phyloP scores from a whole-genome alignment of 805 yeast species.

The Helenozyma rhizophorensis region DNA sequence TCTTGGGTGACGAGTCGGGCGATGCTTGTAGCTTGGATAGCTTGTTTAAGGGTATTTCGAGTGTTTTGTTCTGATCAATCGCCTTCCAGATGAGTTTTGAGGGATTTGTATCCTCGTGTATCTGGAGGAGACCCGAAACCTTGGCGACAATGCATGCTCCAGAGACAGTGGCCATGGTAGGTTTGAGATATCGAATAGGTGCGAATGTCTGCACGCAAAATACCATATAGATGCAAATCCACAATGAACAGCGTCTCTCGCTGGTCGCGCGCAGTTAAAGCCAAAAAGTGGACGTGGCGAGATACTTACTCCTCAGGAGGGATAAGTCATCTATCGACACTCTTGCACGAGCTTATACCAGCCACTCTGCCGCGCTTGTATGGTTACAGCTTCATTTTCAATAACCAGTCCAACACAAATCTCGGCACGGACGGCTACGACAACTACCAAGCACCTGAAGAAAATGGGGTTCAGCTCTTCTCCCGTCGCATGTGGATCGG shows the following conservation, averaged over 20 bases:
- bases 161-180: slow-evolving; percentile 21
- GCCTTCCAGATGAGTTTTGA: slow-evolving; percentile 55
- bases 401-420: slow-evolving; percentile 50
- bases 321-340: slow-evolving; percentile 6
- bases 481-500: slow-evolving; percentile 75
- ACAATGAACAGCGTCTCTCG: background rate
- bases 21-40: slow-evolving; percentile 60
- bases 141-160: slow-evolving; percentile 56
- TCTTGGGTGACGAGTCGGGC: slow-evolving; percentile 59
- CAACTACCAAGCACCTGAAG: slow-evolving; percentile 63
- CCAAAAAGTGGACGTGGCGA: slow-evolving; percentile 9
- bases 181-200: background rate
- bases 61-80: slow-evolving; percentile 40
- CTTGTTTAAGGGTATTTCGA: slow-evolving; percentile 32
- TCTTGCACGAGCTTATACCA: slow-evolving; percentile 7
- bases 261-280: background rate
- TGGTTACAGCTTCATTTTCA: slow-evolving; percentile 67
- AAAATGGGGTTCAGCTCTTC: slow-evolving; percentile 27
- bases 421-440: slow-evolving; percentile 78
- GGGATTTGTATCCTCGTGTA: slow-evolving; percentile 54
- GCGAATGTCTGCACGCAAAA: too few relatives aligned
- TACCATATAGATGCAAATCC: too few relatives aligned
- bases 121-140: slow-evolving; percentile 51
- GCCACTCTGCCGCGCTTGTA: slow-evolving; percentile 1
- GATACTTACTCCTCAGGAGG: slow-evolving; percentile 10